Evolutionary conservation across 106 monocot genomes (phyloP), one percentile per base, ranked within the genome.

Genomic region (Posidonia australis): DNA sequence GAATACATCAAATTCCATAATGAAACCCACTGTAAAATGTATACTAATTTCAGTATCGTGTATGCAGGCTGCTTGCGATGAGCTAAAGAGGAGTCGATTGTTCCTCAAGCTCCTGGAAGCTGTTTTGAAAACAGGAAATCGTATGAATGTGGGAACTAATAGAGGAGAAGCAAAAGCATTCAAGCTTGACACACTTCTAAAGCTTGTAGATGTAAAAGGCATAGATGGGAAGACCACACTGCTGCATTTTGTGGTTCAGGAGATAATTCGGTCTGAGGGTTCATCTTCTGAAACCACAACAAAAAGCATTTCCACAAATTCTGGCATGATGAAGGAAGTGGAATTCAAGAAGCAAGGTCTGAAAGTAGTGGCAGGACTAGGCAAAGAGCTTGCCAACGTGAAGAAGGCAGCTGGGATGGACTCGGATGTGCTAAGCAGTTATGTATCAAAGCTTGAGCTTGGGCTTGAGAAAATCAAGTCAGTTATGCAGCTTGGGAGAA

Each of bases 381-480:
- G 85, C 41, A 69, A 48, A 44, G 92, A 92, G 74, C 82, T 92
- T 48, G 54, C 62, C 13, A 92, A 92, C 69, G 92, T 92, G 46
- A 92, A 81, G 53, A 92, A 83, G 44, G 92, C 92, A 41, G 88
- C 92, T 20, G 74, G 72, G 1, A 80, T 92, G 85, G 92, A 92
- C 53, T 80, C 81, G 0, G 78, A 80, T 58, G 80, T 80, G 19
- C 65, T 92, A 45, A 63, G 68, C 52, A 58, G 85, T 42, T 82
- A 77, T 28, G 70, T 92, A 0, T 70, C 59, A 12, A 92, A 88
- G 72, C 85, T 88, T 16, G 85, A 84, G 58, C 5, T 51, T 31
- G 92, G 88, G 1, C 67, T 88, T 18, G 78, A 84, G 22, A 92
- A 85, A 57, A 70, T 84, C 13, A 82, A 60, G 43, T 74, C 65